Evolutionary conservation across 306 rosid species (phyloP), one percentile per base, ranked within the genome.

Genomic region (Rosa persica): DNA sequence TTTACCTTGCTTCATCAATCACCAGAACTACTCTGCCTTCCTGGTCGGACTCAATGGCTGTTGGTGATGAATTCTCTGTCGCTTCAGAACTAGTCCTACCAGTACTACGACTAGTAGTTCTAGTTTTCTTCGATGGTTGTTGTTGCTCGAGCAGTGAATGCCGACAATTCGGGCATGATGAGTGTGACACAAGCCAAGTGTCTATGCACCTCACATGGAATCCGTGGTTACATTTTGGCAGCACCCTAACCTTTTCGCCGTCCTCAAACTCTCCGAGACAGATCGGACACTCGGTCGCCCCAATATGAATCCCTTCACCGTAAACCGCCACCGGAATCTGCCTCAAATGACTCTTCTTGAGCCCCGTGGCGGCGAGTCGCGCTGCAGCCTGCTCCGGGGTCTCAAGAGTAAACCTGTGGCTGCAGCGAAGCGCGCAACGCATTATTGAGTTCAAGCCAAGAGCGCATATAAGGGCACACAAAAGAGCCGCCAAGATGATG

Each of bases 81-180:
- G 61, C 74, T 27, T 12, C 68, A 13, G 69, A 38, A 19, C 27
- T 19, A 17, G 25, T 20, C 8, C 70, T 40, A 34, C 11, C 16
- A 15, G 38, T 30, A 43, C 8, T 36, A 16, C 70, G 70, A 16
- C 70, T 8, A 5, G 49, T 25, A 22, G 57, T 40, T 16, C 61
- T 64, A 5, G 72, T 47, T 10, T 44, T 75, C 79, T 73, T 73
- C 16, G 49, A 30, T 5, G 70, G 58, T 27, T 57, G 61, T 48
- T 7, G 64, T 12, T 74, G 85, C 55, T 86, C 83, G 0, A 87
- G 81, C 72, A 94, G 57, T 0, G 93, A 88, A 43, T 82, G 89
- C 27, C 98, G 88, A 69, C 98, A 94, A 76, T 86, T 94, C 2
- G 98, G 98, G 77, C 97, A 94, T 2, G 98, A 94, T 1, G 97